Evolutionary conservation across 2,329 filamentous ascomycete genomes (phyloP).

Genomic region (Hirsutella thompsonii): DNA sequence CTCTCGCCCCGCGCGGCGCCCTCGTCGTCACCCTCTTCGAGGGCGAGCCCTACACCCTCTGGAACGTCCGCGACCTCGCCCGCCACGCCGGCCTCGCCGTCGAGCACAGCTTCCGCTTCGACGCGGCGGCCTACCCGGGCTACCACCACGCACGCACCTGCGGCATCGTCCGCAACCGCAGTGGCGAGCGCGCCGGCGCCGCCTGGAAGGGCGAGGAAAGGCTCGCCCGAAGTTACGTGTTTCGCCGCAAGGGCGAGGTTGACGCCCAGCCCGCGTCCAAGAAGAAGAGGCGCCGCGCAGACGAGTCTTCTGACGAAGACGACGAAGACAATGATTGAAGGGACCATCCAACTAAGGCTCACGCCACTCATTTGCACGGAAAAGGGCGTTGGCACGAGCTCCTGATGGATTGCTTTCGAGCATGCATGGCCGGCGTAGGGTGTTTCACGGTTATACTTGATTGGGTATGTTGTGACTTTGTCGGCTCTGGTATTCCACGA

Average conservation of each 20-base stretch:
- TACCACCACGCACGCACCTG: conserved; percentile 64
- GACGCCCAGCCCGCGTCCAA: conserved; percentile 11
- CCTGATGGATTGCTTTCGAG: no score
- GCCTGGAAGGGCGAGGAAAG: conserved; percentile 29
- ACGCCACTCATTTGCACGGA: neutral
- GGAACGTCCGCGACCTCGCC: conserved; percentile 84
- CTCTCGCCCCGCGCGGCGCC: conserved; percentile 33
- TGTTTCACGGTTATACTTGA: no score
- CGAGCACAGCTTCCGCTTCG: conserved; percentile 57
- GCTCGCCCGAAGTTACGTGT: conserved; percentile 45
- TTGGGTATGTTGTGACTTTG: no score
- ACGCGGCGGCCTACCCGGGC: conserved; percentile 53
- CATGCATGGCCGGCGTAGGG: no score
- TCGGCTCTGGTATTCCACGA: no score
- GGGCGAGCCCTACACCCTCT: conserved; percentile 85
- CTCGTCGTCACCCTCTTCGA: conserved; percentile 86
- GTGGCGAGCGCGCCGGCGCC: conserved; percentile 25
- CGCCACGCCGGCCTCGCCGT: conserved; percentile 64
- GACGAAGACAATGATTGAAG: conserved; percentile 6
- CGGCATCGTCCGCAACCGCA: conserved; percentile 43
- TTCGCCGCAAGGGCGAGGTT: conserved; percentile 44
- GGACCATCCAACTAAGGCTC: neutral
- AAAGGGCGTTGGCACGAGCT: neutral
- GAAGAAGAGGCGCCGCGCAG: conserved; percentile 14
- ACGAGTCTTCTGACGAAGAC: conserved; percentile 21